Evolutionary conservation across 805 yeast genomes (phyloP).

Genomic region (Debaryomyces prosopidis): DNA sequence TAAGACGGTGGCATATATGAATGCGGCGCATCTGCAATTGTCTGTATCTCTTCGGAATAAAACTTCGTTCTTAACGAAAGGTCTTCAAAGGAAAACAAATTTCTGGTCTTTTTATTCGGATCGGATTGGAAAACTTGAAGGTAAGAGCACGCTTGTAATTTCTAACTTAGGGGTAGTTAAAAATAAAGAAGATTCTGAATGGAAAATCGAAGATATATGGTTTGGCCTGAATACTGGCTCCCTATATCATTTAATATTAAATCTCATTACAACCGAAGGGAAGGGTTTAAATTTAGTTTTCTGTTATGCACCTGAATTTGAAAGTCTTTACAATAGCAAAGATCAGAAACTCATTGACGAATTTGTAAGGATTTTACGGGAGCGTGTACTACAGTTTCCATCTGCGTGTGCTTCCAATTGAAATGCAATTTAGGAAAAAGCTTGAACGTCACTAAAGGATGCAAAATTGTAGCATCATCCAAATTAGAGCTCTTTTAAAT

Average conservation of each 20-base stretch:
- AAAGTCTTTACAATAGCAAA: neutral
- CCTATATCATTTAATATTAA: constrained; percentile 11
- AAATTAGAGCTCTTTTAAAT: too few relatives aligned
- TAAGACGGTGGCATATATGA: neutral
- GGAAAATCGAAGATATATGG: constrained; percentile 12
- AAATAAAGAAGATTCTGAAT: constrained; percentile 6
- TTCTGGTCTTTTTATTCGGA: constrained; percentile 8
- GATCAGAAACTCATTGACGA: too few relatives aligned
- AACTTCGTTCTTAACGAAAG: constrained; percentile 10
- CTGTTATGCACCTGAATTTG: constrained; percentile 12
- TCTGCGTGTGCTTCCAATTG: too few relatives aligned
- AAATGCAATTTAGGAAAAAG: too few relatives aligned
- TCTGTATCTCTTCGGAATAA: constrained; percentile 6
- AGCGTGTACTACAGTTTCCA: too few relatives aligned
- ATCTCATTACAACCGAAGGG: constrained; percentile 12
- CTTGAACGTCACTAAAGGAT: too few relatives aligned
- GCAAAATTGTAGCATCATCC: too few relatives aligned
- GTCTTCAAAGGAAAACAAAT: constrained; percentile 12
- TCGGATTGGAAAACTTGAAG: constrained; percentile 9
- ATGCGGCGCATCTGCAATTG: neutral
- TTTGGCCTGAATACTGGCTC: constrained; percentile 20
- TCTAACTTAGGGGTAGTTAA: constrained; percentile 20
- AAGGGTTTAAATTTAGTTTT: constrained; percentile 18
- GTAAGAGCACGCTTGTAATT: constrained; percentile 13
- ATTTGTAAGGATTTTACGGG: too few relatives aligned